Evolutionary conservation across 169 alveolate genomes (phyloP).

Genomic region (Cryptosporidium meleagridis): DNA sequence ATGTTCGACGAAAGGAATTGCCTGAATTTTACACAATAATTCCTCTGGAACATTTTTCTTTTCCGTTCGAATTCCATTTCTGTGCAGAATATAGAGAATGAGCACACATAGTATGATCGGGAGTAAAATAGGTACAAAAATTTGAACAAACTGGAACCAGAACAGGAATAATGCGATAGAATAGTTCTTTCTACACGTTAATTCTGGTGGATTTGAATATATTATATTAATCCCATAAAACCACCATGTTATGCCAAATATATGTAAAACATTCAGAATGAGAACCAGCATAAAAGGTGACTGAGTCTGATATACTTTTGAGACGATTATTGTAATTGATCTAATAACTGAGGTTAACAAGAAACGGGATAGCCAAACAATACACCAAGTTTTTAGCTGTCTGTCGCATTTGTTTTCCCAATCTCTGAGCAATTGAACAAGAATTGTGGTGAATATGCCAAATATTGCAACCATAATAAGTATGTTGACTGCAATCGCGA

Average conservation of each 20-base stretch:
- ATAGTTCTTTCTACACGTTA: slow-evolving; percentile 32
- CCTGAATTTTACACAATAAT: slow-evolving; percentile 47
- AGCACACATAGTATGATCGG: slow-evolving; percentile 43
- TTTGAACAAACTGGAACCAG: slow-evolving; percentile 66
- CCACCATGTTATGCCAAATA: slow-evolving; percentile 71
- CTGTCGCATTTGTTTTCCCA: slow-evolving; percentile 54
- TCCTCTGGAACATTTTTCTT: slow-evolving; percentile 55
- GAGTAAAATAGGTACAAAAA: slow-evolving; percentile 54
- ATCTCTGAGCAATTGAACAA: slow-evolving; percentile 7
- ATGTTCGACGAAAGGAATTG: slow-evolving; percentile 49
- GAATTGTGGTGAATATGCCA: slow-evolving; percentile 24
- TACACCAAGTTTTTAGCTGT: slow-evolving; percentile 61
- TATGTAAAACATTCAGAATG: slow-evolving; percentile 11
- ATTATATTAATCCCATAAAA: slow-evolving; percentile 66
- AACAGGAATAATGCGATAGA: slow-evolving; percentile 51
- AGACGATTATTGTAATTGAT: slow-evolving; percentile 5
- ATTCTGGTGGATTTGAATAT: slow-evolving; percentile 54
- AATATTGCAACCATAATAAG: background rate
- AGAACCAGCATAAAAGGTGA: slow-evolving; percentile 19
- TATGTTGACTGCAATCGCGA: slow-evolving; percentile 26
- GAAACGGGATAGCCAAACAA: slow-evolving; percentile 64
- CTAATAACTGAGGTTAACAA: slow-evolving; percentile 51
- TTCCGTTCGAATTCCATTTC: slow-evolving; percentile 57
- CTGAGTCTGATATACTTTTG: slow-evolving; percentile 26
- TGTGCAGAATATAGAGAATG: slow-evolving; percentile 36